phyloP scores from a whole-genome alignment of 2,329 filamentous ascomycete genomes.

The Aureobasidium sp. region DNA sequence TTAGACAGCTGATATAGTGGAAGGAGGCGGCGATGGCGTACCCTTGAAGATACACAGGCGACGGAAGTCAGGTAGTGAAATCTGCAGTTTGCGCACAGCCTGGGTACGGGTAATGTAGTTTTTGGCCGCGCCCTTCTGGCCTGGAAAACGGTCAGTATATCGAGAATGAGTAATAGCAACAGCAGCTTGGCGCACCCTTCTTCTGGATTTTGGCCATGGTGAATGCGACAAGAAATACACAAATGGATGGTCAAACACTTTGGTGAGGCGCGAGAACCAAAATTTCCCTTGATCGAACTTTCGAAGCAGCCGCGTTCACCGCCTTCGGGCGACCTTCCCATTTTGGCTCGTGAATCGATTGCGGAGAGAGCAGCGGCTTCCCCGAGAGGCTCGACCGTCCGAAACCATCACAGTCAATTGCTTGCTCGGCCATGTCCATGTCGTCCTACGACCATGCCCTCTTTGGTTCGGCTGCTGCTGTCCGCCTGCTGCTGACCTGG shows the following conservation, averaged over 20 bases:
- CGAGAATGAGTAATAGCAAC: not conserved
- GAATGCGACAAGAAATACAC: not conserved
- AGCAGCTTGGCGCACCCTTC: constrained; percentile 55
- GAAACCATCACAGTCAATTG: not conserved
- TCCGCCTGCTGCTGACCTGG: constrained; percentile 73
- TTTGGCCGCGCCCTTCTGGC: constrained; percentile 84
- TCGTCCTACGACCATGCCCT: constrained; percentile 38
- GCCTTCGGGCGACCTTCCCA: not conserved
- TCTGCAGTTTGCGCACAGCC: constrained; percentile 94
- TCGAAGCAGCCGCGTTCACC: not conserved
- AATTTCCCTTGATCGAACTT: not conserved
- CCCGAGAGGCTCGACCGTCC: not conserved
- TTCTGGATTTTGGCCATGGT: constrained; percentile 75
- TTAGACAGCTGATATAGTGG: not conserved
- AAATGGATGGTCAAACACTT: not conserved
- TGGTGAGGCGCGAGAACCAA: constrained; percentile 3
- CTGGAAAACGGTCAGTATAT: constrained; percentile 32
- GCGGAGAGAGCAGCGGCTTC: not conserved
- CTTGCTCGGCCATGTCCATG: constrained; percentile 1
- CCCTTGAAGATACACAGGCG: constrained; percentile 99
- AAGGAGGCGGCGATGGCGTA: constrained; percentile 22
- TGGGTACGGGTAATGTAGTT: constrained; percentile 98
- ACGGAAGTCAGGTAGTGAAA: constrained; percentile 94
- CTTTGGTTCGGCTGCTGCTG: constrained; percentile 66
- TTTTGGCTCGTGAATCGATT: not conserved